Evolutionary conservation across 2,329 filamentous ascomycete genomes (phyloP).

Genomic region (Rhytidhysteron rufulum): DNA sequence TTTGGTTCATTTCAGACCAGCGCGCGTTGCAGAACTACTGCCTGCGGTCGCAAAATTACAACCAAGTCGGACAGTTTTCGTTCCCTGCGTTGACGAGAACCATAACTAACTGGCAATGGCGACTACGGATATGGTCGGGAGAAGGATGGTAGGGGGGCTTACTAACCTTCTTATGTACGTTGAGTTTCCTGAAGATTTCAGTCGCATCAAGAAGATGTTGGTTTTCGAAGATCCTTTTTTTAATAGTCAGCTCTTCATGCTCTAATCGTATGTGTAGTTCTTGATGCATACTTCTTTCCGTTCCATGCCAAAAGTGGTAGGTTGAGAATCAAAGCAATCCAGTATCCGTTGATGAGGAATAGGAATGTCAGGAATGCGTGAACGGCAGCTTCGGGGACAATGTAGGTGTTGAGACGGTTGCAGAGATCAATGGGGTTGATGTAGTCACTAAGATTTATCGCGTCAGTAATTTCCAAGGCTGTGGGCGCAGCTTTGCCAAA

Average conservation of each 20-base stretch:
- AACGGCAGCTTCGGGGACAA: conserved; percentile 95
- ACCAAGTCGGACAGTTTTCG: no score
- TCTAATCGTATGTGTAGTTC: not conserved
- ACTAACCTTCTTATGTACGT: conserved; percentile 99
- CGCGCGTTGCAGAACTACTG: no score
- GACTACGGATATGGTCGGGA: no score
- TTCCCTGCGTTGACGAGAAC: no score
- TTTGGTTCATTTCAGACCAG: no score
- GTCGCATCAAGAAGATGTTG: conserved; percentile 95
- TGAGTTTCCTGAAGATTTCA: conserved; percentile 98
- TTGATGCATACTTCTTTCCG: conserved; percentile 80
- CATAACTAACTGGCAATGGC: no score
- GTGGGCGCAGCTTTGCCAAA: no score
- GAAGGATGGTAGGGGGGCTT: no score
- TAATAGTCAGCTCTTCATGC: conserved; percentile 30
- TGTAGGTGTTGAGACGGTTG: conserved; percentile 99
- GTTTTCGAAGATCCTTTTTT: conserved; percentile 84
- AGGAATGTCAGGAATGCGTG: conserved; percentile 93
- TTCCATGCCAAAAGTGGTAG: conserved; percentile 90
- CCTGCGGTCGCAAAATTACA: no score
- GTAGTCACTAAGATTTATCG: conserved; percentile 90
- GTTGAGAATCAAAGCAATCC: conserved; percentile 89
- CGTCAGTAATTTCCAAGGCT: no score
- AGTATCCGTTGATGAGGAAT: conserved; percentile 98
- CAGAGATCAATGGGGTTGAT: conserved; percentile 99